A percentile compares a stretch with the other conserved stretches of the same genome.
Conservation (phyloP, 2,329 filamentous ascomycete species). For the Colletotrichum sp. region DNA sequence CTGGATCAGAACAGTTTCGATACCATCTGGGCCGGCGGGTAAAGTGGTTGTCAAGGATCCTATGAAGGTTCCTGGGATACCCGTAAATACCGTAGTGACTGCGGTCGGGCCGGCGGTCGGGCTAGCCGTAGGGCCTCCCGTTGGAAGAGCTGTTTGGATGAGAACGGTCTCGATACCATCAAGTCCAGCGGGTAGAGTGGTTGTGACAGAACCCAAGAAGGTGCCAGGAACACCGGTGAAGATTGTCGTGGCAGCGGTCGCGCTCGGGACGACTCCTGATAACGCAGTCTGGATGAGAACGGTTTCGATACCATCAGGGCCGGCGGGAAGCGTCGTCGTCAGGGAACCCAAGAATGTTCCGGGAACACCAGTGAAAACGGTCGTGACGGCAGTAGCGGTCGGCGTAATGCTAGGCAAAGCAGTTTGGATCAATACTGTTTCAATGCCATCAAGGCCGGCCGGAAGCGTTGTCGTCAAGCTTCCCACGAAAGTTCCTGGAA, state of each 20-base stretch:
- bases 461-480: not conserved
- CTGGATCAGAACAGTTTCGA: not conserved
- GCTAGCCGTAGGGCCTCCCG: not conserved
- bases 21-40: not conserved
- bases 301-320: not conserved
- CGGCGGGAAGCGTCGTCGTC: not conserved
- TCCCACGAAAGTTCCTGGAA: not conserved
- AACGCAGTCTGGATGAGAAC: conserved; percentile 2
- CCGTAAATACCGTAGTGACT: not conserved
- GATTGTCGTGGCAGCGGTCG: not conserved
- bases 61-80: not conserved
- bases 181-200: not conserved
- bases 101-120: not conserved
- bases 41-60: not conserved
- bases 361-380: not conserved
- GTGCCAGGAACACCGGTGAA: not conserved
- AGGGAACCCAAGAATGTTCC: not conserved
- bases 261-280: not conserved
- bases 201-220: not conserved
- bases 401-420: not conserved
- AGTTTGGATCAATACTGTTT: not conserved
- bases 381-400: not conserved
- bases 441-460: not conserved
- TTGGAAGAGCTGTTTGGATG: not conserved
- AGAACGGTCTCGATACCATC: not conserved